Percentiles rank a stretch among this genome's conserved stretches.
Conservation (phyloP, 352 stramenopile species). For the Globisporangium yorkense region DNA sequence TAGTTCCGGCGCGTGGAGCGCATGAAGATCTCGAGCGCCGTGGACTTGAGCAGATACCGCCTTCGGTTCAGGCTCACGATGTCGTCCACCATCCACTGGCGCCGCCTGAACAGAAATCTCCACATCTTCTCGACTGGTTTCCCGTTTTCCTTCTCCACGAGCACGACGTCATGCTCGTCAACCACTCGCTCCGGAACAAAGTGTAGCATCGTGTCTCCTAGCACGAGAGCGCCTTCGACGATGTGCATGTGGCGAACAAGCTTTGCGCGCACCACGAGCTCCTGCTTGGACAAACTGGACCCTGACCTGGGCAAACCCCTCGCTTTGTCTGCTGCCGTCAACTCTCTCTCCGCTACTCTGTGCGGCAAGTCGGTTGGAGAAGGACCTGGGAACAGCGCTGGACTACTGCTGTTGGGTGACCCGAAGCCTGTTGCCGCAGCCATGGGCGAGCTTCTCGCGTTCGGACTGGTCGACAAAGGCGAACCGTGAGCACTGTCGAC, state of each 20-base stretch:
- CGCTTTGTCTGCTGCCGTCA: background rate
- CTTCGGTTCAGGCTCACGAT: conserved; percentile 61
- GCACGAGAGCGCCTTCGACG: conserved; percentile 50
- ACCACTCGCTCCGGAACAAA: conserved; percentile 66
- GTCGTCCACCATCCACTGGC: conserved; percentile 67
- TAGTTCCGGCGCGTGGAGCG: conserved; percentile 82
- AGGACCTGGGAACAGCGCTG: conserved; percentile 1
- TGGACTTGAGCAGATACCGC: conserved; percentile 79
- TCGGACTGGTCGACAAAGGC: conserved; percentile 1
- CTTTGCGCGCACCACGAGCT: conserved; percentile 45
- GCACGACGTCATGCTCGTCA: conserved; percentile 62
- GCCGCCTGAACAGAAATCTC: conserved; percentile 71
- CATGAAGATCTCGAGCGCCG: conserved; percentile 77
- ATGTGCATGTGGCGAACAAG: conserved; percentile 75
- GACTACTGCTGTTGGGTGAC: background rate
- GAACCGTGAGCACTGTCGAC: background rate
- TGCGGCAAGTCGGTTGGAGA: background rate
- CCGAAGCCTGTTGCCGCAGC: background rate
- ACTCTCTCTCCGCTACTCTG: background rate
- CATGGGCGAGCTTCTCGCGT: background rate
- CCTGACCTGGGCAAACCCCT: background rate
- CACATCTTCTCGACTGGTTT: conserved; percentile 33
- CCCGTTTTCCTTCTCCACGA: conserved; percentile 48
- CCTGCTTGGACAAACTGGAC: conserved; percentile 12
- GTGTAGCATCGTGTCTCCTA: conserved; percentile 45